phyloP scores from a whole-genome alignment of 306 rosid species.

The Cucurbita moschata region DNA sequence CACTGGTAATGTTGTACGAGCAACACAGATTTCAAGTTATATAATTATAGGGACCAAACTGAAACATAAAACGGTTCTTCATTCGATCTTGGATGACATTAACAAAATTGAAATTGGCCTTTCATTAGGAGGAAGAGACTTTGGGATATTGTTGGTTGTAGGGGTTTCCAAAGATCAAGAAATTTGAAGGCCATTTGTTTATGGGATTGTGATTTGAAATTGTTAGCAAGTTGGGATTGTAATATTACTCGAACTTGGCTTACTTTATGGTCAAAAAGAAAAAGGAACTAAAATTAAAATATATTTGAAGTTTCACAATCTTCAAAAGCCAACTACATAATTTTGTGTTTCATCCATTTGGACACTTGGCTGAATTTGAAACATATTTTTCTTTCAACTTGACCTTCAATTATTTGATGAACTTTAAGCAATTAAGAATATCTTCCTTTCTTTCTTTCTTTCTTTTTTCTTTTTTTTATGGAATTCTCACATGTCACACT shows the following conservation, averaged over 20 bases:
- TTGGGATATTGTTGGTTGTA: not conserved
- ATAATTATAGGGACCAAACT: too few species aligned
- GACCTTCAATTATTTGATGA: conserved; percentile 1
- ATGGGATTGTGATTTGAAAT: not conserved
- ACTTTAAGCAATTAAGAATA: conserved; percentile 1
- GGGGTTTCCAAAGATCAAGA: not conserved
- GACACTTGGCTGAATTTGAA: conserved; percentile 1
- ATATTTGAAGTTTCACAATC: not conserved
- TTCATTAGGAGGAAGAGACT: not conserved
- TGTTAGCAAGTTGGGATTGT: not conserved
- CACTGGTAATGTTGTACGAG: too few species aligned
- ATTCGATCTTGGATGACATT: not conserved
- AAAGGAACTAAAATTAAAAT: not conserved
- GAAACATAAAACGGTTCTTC: too few species aligned
- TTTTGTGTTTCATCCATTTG: not conserved
- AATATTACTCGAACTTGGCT: not conserved
- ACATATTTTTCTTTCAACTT: not conserved
- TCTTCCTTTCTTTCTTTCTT: not conserved
- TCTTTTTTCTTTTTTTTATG: not conserved
- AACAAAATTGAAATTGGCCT: not conserved
- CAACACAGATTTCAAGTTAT: too few species aligned
- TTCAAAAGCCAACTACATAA: not conserved
- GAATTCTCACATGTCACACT: not conserved
- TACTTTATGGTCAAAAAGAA: not conserved
- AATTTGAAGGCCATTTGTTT: not conserved